These are phyloP conservation scores for Tetrastigma voinierianum DNA, from an alignment of 164 flowering plant species.

Conservation along the genomic window DNA sequence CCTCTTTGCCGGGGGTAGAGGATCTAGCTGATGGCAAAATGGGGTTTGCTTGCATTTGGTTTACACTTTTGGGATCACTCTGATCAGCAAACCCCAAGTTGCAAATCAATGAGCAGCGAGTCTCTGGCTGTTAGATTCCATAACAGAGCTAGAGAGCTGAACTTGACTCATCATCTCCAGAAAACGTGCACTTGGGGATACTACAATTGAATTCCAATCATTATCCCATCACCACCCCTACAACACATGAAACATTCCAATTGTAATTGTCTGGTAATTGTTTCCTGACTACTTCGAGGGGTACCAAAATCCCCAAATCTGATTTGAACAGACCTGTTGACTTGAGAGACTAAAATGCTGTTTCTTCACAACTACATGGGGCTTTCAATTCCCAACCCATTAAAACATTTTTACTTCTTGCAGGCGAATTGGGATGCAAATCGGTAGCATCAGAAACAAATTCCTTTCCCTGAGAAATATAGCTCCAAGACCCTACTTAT, in stretches of 20 bases:
- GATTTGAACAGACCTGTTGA: conserved; percentile 22
- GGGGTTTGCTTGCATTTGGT: conserved; percentile 15
- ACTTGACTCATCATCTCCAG: conserved; percentile 35
- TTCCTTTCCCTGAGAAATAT: conserved; percentile 39
- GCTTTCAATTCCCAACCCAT: conserved; percentile 38
- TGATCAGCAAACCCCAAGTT: conserved; percentile 55
- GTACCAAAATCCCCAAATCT: conserved; percentile 34
- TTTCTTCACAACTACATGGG: conserved; percentile 25
- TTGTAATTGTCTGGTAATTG: conserved; percentile 11
- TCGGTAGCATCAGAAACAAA: conserved; percentile 36
- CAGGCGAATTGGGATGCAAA: conserved; percentile 25
- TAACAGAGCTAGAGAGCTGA: conserved; percentile 38
- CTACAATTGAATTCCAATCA: conserved; percentile 13
- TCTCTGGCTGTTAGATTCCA: conserved; percentile 39
- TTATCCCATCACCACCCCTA: conserved; percentile 24
- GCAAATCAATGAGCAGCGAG: conserved; percentile 55
- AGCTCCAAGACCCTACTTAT: conserved; percentile 48
- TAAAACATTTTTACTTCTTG: conserved; percentile 27
- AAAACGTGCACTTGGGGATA: conserved; percentile 20
- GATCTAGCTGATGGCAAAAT: conserved; percentile 30
- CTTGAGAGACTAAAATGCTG: conserved; percentile 20
- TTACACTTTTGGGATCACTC: conserved; percentile 25
- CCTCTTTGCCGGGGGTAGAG: conserved; percentile 45
- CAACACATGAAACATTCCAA: conserved; percentile 17
- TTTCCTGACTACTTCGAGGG: conserved; percentile 25